Evolutionary conservation across 768 basidiomycete genomes (phyloP), one percentile per base, ranked within the genome.

Genomic region (Tulasnella sp.): DNA sequence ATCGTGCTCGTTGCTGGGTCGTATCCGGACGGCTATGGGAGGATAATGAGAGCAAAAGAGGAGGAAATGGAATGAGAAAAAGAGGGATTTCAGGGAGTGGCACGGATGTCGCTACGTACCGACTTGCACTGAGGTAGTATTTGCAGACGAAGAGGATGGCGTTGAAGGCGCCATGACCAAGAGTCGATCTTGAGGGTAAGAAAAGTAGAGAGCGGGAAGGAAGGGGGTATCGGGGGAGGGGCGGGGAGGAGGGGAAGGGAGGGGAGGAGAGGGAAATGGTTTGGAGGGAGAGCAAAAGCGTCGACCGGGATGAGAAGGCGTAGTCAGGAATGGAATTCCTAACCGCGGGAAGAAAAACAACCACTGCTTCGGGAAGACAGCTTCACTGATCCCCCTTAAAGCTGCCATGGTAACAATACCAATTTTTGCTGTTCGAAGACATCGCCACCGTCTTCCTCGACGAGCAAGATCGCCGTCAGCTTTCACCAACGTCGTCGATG

Each of bases 101-200:
- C 52, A 68, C 24, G 76, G 27, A 71, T 39, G 39, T 73, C 73
- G 75, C 31, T 18, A 52, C 95, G 88, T 77, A 93, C 95, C 95
- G 86, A 96, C 95, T 96, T 96, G 94, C 77, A 96, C 94, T 82
- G 94, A 95, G 82, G 94, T 96, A 87, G 92, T 89, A 80, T 81
- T 81, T 40, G 76, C 48, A 62, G 62, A 58, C 31, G 76, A 77
- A 62, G 76, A 71, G 46, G 62, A 71, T 36, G 56, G 38, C 34
- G 58, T 46, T n/a, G 76, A 77, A 42, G 75, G 58, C 27, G 76
- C 38, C 39, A 40, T 62, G 21, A 42, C 62, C 62, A 68, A 68
- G 62, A 68, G 62, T 36, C 62, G 62, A 68, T 68, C 31, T 68
- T 68, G 62, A 68, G 62, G 62, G 4, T 31, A 68, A 27, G 62